Evolutionary conservation across 2,329 filamentous ascomycete species (phyloP), one percentile per base, ranked within the genome.

Genomic region (Colletotrichum ledebouriae): DNA sequence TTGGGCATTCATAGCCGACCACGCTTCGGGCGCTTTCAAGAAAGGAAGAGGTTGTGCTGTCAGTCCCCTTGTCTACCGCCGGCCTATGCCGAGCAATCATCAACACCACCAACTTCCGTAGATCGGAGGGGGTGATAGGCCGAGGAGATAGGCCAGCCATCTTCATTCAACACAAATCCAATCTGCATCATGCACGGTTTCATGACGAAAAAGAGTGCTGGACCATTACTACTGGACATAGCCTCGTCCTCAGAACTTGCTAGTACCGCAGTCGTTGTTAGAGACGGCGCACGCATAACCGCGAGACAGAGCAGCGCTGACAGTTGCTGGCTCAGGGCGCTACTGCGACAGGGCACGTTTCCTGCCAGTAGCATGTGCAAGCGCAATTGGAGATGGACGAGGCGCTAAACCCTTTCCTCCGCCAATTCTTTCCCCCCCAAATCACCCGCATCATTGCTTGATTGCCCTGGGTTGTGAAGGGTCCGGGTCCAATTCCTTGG

Each of bases 391-490:
- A 59, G 53, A 49, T 42, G 22, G 56, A 59, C 56, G 65, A 65
- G 33, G 55, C 65, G 55, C 39, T 25, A 42, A 20, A 22, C 63
- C 56, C 12, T 57, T 22, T 41, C 57, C 58, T 67, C 56, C 63
- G 56, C 56, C 42, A 61, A 60, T 57, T 22, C 41, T 50, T 50
- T 22, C 52, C 41, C 49, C 59, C 63, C 63, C 59, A 53, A 69
- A 67, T 67, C 58, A 69, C 67, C 63, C 63, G 67, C 67, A 69
- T 67, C 37, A 37, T 47, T 66, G 67, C 58, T 61, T 41, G 37
- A 41, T 49, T 44, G 56, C 67, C 57, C 63, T 65, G 59, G 61
- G 59, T 52, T 13, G 34, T 25, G 25, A 69, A 69, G 67, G 67
- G 67, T 69, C 67, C 63, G 50, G 67, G 57, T 67, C 63, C 63